These are phyloP conservation scores for Fusarium anthophilum DNA, from an alignment of 2,329 filamentous ascomycete genomes.

Conservation along the genomic window DNA sequence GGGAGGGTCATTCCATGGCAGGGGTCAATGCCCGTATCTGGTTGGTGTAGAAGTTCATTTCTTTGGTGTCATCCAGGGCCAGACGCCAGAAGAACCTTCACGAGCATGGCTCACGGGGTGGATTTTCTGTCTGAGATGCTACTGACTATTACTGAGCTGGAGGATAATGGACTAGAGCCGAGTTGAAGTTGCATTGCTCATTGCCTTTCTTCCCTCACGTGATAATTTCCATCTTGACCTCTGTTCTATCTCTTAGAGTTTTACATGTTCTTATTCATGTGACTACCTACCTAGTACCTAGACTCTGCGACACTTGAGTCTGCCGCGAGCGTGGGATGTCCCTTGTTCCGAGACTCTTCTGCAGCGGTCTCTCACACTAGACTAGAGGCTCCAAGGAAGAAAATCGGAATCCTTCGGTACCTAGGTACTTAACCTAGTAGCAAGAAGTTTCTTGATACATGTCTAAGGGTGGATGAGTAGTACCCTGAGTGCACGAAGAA, in stretches of 20 bases:
- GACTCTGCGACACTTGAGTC: background rate
- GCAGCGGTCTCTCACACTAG: background rate
- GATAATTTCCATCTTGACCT: background rate
- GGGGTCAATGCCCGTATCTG: constrained; percentile 8
- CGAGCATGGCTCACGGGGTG: constrained; percentile 19
- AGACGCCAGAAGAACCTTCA: constrained; percentile 1
- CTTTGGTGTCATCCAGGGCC: background rate
- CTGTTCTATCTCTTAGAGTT: background rate
- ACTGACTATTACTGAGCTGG: background rate
- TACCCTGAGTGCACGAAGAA: background rate
- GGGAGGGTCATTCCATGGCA: constrained; percentile 7
- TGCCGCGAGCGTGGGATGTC: constrained; percentile 16
- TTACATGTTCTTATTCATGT: background rate
- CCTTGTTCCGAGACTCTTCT: constrained; percentile 17
- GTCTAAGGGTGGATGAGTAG: background rate
- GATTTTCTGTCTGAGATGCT: background rate
- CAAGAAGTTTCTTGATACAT: background rate
- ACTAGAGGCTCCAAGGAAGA: background rate
- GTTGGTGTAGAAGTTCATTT: constrained; percentile 12
- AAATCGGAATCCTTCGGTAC: background rate
- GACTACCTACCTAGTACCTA: background rate
- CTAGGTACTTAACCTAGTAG: background rate
- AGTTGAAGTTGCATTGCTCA: background rate
- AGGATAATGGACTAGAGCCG: background rate
- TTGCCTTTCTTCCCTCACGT: background rate